Evolutionary conservation across 164 flowering plant genomes (phyloP).

Genomic region (Vitis rupestris): DNA sequence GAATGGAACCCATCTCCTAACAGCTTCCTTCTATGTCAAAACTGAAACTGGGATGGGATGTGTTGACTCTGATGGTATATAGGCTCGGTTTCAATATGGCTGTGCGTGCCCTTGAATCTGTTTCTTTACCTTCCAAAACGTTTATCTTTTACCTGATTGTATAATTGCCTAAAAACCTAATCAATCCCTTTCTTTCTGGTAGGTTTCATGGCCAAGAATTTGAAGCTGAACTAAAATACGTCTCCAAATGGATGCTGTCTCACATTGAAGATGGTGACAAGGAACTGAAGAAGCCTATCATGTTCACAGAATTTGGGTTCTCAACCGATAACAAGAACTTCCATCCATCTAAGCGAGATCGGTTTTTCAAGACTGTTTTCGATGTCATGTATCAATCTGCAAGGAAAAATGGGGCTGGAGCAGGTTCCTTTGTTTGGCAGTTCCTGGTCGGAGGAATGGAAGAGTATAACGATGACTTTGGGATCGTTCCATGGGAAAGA

Average conservation of each 20-base stretch:
- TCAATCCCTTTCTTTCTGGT: background rate
- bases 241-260: slow-evolving; percentile 62
- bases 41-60: no score
- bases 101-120: background rate
- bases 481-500: slow-evolving; percentile 76
- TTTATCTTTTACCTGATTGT: background rate
- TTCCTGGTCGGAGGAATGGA: slow-evolving; percentile 83
- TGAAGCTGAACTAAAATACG: slow-evolving; percentile 57
- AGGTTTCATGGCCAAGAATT: slow-evolving; percentile 51
- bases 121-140: background rate
- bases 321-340: slow-evolving; percentile 59
- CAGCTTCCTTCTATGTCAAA: no score
- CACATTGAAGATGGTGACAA: slow-evolving; percentile 88
- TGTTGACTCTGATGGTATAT: no score
- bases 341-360: slow-evolving; percentile 56
- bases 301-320: slow-evolving; percentile 80
- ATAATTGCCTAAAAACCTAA: background rate
- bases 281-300: slow-evolving; percentile 69
- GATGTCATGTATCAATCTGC: slow-evolving; percentile 75
- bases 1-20: no score
- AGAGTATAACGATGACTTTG: slow-evolving; percentile 73
- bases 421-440: slow-evolving; percentile 86
- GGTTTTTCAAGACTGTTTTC: slow-evolving; percentile 42
- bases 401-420: slow-evolving; percentile 60
- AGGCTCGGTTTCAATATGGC: no score